These are phyloP conservation scores for Durio zibethinus DNA, from an alignment of 345 rosid species.

Conservation along the genomic window DNA sequence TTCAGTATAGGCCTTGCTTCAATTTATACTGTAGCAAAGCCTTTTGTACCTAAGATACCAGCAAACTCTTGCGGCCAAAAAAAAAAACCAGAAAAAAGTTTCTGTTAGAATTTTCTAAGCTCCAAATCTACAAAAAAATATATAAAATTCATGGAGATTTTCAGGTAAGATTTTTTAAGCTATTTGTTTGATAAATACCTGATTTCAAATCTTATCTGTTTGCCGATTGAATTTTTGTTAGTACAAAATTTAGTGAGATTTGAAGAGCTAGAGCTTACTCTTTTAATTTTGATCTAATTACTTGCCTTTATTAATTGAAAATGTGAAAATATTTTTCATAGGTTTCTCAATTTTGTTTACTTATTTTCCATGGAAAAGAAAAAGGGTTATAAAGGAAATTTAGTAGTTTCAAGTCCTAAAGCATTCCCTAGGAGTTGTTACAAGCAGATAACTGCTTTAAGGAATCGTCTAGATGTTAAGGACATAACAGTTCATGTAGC, in stretches of 20 bases:
- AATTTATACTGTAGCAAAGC: too few relatives aligned
- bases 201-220: neutral
- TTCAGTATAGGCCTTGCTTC: too few relatives aligned
- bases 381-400: too few relatives aligned
- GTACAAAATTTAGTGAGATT: too few relatives aligned
- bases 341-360: neutral
- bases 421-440: conserved; percentile 33
- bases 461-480: conserved; percentile 25
- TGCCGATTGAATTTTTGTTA: too few relatives aligned
- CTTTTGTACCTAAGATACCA: too few relatives aligned
- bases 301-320: neutral
- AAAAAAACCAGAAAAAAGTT: too few relatives aligned
- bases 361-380: conserved; percentile 58
- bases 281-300: too few relatives aligned
- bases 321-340: neutral
- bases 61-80: too few relatives aligned
- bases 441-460: conserved; percentile 38
- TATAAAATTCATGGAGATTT: neutral
- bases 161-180: neutral
- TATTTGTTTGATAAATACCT: conserved; percentile 4
- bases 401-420: conserved; percentile 49
- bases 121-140: neutral
- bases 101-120: neutral
- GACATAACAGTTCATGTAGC: conserved; percentile 43
- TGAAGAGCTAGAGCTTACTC: neutral